Evolutionary conservation across 2,329 filamentous ascomycete species (phyloP).

Genomic region (Aspergillus fructus): DNA sequence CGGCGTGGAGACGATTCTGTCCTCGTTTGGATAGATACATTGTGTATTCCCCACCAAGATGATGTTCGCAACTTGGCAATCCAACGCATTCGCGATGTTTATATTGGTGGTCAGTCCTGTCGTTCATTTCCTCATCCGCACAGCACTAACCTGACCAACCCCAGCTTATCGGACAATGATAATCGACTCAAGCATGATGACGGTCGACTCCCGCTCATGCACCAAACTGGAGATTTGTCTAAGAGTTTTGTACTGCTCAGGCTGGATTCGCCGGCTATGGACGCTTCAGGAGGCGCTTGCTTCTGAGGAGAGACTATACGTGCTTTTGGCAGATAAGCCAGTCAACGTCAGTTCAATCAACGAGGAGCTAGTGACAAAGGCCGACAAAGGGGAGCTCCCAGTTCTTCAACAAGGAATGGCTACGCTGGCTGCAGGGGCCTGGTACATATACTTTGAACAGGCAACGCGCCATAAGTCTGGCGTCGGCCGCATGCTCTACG

Average conservation of each 20-base stretch:
- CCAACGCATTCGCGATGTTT: slow-evolving; percentile 1
- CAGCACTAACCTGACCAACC: not conserved
- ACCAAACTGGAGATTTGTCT: not conserved
- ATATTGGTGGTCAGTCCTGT: not conserved
- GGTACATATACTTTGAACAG: not conserved
- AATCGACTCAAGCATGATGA: not conserved
- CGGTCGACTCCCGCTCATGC: not conserved
- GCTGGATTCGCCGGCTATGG: slow-evolving; percentile 1
- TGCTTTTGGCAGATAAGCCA: not conserved
- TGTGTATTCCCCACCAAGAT: not conserved
- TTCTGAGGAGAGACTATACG: not conserved
- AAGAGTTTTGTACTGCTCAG: not conserved
- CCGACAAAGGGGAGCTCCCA: not conserved
- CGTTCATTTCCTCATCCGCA: no score
- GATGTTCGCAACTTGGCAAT: not conserved
- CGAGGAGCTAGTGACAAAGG: not conserved
- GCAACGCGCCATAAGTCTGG: not conserved
- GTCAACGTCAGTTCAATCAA: not conserved
- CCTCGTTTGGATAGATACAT: not conserved
- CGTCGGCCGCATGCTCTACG: not conserved
- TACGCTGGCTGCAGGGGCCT: not conserved
- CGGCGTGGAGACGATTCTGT: not conserved
- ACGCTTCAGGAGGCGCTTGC: slow-evolving; percentile 1
- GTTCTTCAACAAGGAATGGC: not conserved
- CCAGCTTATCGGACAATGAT: not conserved